These are phyloP conservation scores for Trichoderma citrinoviride DNA, from an alignment of 2,329 filamentous ascomycete species.

Conservation along the genomic window DNA sequence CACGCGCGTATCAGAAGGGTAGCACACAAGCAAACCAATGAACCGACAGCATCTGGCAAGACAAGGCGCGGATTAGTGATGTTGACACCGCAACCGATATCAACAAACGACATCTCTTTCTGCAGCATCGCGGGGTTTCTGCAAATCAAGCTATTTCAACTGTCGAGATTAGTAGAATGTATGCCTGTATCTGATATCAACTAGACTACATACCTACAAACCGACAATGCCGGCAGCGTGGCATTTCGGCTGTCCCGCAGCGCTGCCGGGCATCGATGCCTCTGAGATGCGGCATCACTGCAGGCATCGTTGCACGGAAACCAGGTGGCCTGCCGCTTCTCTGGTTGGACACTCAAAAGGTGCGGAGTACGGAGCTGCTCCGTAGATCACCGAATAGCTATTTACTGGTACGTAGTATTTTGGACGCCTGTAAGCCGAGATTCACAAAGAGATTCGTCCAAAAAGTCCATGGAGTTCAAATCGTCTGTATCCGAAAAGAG, in stretches of 20 bases:
- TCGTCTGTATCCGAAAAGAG: too few relatives aligned
- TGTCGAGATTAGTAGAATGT: neutral
- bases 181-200: too few relatives aligned
- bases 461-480: neutral
- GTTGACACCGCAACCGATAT: neutral
- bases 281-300: slow-evolving; percentile 18
- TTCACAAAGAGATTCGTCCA: neutral
- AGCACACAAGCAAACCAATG: too few relatives aligned
- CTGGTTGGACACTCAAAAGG: too few relatives aligned
- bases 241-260: neutral
- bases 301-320: neutral
- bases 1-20: too few relatives aligned
- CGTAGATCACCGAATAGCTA: neutral
- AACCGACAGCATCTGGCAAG: too few relatives aligned
- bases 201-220: too few relatives aligned
- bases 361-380: neutral
- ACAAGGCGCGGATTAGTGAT: neutral
- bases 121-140: neutral
- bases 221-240: neutral
- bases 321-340: neutral
- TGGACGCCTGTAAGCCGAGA: neutral
- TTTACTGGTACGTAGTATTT: neutral
- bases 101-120: neutral
- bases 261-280: slow-evolving; percentile 13
- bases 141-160: neutral